phyloP scores from a whole-genome alignment of 345 rosid species.

The Acer saccharum region DNA sequence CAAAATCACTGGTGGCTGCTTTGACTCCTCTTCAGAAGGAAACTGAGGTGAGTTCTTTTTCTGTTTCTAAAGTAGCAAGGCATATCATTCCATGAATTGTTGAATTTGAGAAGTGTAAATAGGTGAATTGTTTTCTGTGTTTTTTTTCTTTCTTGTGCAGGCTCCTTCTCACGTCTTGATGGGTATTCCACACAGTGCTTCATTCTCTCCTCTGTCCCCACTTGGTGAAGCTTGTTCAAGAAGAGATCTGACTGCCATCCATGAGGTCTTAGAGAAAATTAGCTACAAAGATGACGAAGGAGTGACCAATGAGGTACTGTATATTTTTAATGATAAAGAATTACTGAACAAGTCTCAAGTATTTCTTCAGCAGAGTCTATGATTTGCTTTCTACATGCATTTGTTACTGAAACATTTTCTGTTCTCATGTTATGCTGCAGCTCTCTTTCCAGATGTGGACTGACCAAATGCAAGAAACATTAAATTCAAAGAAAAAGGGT shows the following conservation, averaged over 20 bases:
- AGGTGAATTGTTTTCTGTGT: background rate
- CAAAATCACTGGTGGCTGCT: constrained; percentile 73
- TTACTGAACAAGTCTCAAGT: background rate
- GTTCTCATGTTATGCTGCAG: constrained; percentile 36
- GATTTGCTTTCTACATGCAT: background rate
- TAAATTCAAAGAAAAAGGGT: constrained; percentile 85
- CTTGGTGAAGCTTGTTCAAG: constrained; percentile 97
- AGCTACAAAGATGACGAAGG: constrained; percentile 93
- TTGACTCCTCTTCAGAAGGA: constrained; percentile 88
- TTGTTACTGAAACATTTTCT: background rate
- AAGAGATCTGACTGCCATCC: constrained; percentile 80
- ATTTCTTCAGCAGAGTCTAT: background rate
- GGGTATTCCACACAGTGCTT: constrained; percentile 73
- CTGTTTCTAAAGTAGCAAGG: constrained; percentile 25
- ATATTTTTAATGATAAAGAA: background rate
- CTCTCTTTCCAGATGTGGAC: constrained; percentile 99
- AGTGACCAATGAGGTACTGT: constrained; percentile 75
- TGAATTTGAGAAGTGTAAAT: background rate
- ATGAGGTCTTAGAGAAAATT: constrained; percentile 68
- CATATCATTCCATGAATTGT: background rate
- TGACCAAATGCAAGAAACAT: constrained; percentile 88
- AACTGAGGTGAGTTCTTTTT: constrained; percentile 53
- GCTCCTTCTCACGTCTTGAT: constrained; percentile 86
- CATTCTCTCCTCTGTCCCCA: constrained; percentile 58
- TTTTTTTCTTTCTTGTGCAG: constrained; percentile 32